These are phyloP conservation scores for Violaceomyces palustris DNA, from an alignment of 1,284 basidiomycete species.

Conservation along the genomic window DNA sequence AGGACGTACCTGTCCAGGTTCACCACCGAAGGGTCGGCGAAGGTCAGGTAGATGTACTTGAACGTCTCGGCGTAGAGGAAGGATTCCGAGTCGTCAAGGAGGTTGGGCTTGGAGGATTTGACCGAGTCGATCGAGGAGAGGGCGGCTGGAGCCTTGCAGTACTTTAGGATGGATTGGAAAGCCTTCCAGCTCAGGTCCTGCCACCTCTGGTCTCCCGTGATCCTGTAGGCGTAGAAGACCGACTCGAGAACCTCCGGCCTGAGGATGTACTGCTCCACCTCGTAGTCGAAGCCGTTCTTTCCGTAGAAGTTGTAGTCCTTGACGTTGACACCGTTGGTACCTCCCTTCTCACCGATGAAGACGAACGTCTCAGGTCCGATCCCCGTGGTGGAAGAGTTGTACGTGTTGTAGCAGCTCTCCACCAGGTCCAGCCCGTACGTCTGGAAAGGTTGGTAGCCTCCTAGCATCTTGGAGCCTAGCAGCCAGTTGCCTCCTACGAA, in stretches of 20 bases:
- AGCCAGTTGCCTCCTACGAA: constrained; percentile 45
- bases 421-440: constrained; percentile 33
- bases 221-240: constrained; percentile 34
- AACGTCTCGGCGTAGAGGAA: constrained; percentile 42
- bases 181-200: constrained; percentile 81
- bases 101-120: constrained; percentile 10
- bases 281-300: constrained; percentile 33
- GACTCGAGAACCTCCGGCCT: constrained; percentile 46
- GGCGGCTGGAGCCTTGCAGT: constrained; percentile 62
- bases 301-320: constrained; percentile 20
- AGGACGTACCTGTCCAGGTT: constrained; percentile 42
- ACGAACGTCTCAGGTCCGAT: constrained; percentile 41
- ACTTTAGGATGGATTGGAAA: constrained; percentile 77
- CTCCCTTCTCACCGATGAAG: constrained; percentile 19
- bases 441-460: constrained; percentile 8
- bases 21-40: constrained; percentile 27
- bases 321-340: constrained; percentile 24
- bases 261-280: constrained; percentile 28
- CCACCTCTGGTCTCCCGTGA: constrained; percentile 54
- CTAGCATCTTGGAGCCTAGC: constrained; percentile 37
- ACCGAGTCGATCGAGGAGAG: constrained; percentile 27
- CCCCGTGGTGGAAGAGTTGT: constrained; percentile 27
- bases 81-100: constrained; percentile 35
- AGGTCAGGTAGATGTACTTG: constrained; percentile 46
- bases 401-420: constrained; percentile 29